Percentiles rank a stretch among this genome's conserved stretches.
Conservation (phyloP, 176 grass and related monocot genomes). For the Aegilops tauschii region DNA sequence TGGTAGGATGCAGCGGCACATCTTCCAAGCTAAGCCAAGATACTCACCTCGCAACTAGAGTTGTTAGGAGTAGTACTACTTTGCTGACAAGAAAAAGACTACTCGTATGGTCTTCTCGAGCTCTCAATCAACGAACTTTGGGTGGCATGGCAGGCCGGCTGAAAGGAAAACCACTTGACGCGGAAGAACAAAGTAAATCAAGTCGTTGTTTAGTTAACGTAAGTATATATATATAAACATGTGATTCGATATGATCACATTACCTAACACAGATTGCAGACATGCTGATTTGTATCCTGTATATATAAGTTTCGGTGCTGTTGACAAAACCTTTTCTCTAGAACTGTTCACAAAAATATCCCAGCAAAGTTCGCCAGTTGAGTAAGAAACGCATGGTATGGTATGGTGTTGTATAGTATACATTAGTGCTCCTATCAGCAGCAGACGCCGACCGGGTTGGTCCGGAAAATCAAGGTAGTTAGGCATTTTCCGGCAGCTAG, state of each 20-base stretch:
- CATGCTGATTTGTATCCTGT: not conserved
- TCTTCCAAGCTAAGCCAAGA: not conserved
- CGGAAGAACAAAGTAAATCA: not conserved
- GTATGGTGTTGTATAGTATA: not conserved
- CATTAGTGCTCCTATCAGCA: not conserved
- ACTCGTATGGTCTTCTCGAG: not conserved
- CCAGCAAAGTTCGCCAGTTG: no score
- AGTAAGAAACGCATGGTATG: not conserved
- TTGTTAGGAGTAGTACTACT: not conserved
- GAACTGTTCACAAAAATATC: no score
- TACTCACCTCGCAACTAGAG: not conserved
- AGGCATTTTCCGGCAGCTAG: conserved; percentile 36
- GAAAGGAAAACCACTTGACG: not conserved
- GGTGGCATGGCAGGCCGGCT: not conserved
- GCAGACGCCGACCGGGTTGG: conserved; percentile 20
- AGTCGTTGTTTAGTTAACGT: not conserved
- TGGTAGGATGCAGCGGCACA: not conserved
- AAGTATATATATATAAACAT: not conserved
- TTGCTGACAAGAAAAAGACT: not conserved
- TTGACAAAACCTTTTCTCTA: not conserved
- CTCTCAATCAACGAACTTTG: not conserved
- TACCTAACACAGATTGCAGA: not conserved
- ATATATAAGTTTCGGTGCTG: not conserved
- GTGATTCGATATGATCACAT: not conserved
- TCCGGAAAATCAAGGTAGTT: conserved; percentile 33